phyloP scores from a whole-genome alignment of 371 early-diverging fungal species.

The Actinomucor elegans region DNA sequence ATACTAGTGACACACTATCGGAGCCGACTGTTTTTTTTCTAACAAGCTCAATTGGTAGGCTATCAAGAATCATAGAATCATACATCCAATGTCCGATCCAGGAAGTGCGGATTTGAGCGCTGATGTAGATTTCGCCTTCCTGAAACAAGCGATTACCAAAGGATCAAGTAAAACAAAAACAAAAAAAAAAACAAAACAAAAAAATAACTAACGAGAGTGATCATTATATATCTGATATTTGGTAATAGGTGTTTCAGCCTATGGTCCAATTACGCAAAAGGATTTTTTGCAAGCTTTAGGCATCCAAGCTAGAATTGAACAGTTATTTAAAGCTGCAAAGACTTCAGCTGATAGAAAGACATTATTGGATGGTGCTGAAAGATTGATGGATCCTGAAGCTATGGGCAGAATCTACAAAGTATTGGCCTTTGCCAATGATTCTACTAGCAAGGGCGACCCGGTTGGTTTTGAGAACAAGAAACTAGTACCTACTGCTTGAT shows the following conservation, averaged over 20 bases:
- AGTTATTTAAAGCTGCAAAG: constrained; percentile 65
- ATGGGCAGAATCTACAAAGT: constrained; percentile 86
- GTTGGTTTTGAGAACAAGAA: constrained; percentile 15
- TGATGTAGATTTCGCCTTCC: constrained; percentile 88
- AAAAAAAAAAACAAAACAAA: background rate
- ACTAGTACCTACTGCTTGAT: background rate
- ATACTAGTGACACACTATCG: background rate
- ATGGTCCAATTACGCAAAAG: constrained; percentile 86
- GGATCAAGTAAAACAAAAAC: constrained; percentile 40
- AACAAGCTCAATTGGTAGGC: constrained; percentile 55
- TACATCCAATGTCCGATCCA: constrained; percentile 73
- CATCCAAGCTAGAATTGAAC: constrained; percentile 74
- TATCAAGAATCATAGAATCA: constrained; percentile 81
- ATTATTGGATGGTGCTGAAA: constrained; percentile 69
- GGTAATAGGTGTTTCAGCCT: constrained; percentile 26
- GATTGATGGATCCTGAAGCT: constrained; percentile 69
- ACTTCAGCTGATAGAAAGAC: constrained; percentile 51
- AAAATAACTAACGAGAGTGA: too few species aligned
- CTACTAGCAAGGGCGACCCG: background rate
- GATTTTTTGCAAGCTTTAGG: constrained; percentile 83
- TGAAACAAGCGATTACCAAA: constrained; percentile 61
- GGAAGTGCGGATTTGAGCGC: constrained; percentile 90
- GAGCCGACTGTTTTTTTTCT: background rate
- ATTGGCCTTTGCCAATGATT: constrained; percentile 62
- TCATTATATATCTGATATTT: background rate